phyloP scores from a whole-genome alignment of 2,329 filamentous ascomycete genomes.

The Talaromyces marneffei region DNA sequence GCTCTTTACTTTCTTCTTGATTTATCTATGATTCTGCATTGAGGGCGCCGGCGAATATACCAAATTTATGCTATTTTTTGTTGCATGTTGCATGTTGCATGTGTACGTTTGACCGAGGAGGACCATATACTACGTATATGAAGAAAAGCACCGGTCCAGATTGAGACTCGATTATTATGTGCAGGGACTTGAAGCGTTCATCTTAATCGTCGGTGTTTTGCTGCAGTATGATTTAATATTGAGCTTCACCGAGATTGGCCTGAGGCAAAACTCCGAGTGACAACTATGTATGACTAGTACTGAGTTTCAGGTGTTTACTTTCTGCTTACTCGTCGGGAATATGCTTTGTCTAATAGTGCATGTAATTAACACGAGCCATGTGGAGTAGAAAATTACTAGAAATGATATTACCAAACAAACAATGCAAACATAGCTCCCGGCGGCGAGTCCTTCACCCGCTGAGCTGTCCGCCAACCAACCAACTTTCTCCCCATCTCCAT shows the following conservation, averaged over 20 bases:
- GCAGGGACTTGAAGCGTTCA: background rate
- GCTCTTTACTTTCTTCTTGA: background rate
- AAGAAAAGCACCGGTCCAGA: too few species aligned
- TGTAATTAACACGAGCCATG: background rate
- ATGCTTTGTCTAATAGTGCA: background rate
- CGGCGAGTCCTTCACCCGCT: background rate
- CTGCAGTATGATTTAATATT: background rate
- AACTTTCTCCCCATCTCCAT: background rate
- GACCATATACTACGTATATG: too few species aligned
- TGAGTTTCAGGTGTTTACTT: background rate
- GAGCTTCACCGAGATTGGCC: background rate
- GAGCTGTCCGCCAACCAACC: background rate
- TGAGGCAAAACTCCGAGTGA: background rate
- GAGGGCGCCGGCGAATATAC: background rate
- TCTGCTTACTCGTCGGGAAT: too few species aligned
- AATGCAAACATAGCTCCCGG: background rate
- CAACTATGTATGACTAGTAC: background rate
- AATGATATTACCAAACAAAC: background rate
- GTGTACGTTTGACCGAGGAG: background rate
- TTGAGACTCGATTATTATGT: background rate
- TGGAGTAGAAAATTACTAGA: too few species aligned
- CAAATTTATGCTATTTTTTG: background rate
- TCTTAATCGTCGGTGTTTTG: background rate
- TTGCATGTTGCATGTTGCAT: background rate
- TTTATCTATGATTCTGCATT: conserved; percentile 5